These are phyloP conservation scores for Syncephalis fuscata DNA, from an alignment of 371 early-diverging fungal species.

Conservation along the genomic window DNA sequence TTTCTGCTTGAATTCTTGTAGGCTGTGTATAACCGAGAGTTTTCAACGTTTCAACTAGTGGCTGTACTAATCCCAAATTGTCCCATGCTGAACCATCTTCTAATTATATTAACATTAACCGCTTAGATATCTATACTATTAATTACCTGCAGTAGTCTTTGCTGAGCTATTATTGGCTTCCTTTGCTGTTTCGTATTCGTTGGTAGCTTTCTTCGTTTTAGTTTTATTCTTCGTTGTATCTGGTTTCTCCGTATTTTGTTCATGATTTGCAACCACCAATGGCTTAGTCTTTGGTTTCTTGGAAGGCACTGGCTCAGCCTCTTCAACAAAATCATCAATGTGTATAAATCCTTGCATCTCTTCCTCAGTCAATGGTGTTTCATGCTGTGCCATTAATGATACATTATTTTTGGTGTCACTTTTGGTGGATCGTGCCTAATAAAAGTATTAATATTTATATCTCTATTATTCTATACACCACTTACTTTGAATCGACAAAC, in stretches of 20 bases:
- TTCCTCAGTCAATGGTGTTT: constrained; percentile 23
- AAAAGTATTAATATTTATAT: not conserved
- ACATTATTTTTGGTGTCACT: not conserved
- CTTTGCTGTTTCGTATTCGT: no score
- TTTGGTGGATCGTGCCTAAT: not conserved
- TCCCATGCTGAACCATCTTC: constrained; percentile 24
- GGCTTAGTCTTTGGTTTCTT: constrained; percentile 10
- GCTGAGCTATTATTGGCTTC: no score
- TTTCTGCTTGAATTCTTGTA: constrained; percentile 86
- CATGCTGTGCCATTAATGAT: constrained; percentile 18
- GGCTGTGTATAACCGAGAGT: constrained; percentile 61
- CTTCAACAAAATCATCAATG: constrained; percentile 36
- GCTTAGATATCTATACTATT: no score
- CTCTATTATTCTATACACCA: not conserved
- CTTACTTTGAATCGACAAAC: constrained; percentile 52
- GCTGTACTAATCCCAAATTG: constrained; percentile 21
- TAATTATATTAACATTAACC: no score
- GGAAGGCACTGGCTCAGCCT: constrained; percentile 8
- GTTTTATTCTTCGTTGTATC: constrained; percentile 9
- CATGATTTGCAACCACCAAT: constrained; percentile 3
- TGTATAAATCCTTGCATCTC: constrained; percentile 27
- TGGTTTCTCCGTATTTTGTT: constrained; percentile 8
- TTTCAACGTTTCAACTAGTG: constrained; percentile 44
- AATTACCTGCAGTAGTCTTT: no score
- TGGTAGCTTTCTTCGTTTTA: constrained; percentile 3